Base-by-base conservation (phyloP, 2,329 filamentous ascomycete genomes). In the Phialophora tarda region DNA sequence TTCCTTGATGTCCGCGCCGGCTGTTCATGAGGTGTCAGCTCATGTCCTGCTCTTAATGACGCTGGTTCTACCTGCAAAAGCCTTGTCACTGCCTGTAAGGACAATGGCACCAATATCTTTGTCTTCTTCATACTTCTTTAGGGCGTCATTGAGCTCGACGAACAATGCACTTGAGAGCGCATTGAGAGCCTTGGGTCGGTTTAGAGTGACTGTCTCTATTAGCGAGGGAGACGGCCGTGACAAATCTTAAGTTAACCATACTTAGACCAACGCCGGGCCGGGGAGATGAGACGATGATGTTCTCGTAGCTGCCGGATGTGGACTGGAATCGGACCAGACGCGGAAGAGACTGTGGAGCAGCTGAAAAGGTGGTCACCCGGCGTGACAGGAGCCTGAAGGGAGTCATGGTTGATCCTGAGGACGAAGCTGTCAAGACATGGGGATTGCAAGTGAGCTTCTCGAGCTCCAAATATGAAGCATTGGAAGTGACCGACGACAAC, bases 1-100 rank as follows among this genome's bases (percentile, higher is more conserved):
- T 81, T 99, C 95, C 81, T 98, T 98, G 83, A 99, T 99, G 80
- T 99, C 95, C 68, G 95, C 95, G 59, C 95, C 95, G 53, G 95
- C 94, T 77, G 53, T 32, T 51, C 44, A 44, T n/a, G 30, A 12
- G 23, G 17, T 41, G 23, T 64, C 21, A 62, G 57, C 48, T 17
- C 17, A 56, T 23, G 26, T 26, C 74, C 61, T 44, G 53, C 32
- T 47, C 26, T 26, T 14, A 14, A 26, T 48, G 26, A 54, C 41
- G 17, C 21, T 38, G 38, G 28, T 63, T 66, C 34, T 77, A 84
- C 82, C 78, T 32, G 94, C 94, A 76, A 97, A 99, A 50, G 94
- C 93, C 79, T 90, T 92, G 71, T 92, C 84, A 54, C 90, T 96
- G 63, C 95, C 95, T 0, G 95, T 97, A 65, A 99, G 84, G 66